phyloP scores from a whole-genome alignment of 331 rosid species.

The Dryas integrifolia region DNA sequence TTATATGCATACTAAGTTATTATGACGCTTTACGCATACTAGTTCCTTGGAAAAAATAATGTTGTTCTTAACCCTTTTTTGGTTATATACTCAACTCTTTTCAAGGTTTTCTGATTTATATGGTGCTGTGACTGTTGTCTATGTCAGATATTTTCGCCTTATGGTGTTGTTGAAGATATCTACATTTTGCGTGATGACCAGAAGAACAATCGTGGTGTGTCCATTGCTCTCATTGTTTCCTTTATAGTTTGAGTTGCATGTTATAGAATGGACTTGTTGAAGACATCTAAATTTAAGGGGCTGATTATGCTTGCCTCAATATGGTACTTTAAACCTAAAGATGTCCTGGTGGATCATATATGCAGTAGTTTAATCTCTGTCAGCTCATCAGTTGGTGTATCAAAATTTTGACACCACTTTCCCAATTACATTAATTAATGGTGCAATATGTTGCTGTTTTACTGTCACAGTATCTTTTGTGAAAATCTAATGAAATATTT shows the following conservation, averaged over 20 bases:
- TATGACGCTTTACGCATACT: background rate
- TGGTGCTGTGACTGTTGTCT: constrained; percentile 16
- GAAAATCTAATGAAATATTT: background rate
- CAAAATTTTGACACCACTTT: background rate
- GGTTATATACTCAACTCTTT: background rate
- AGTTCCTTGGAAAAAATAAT: background rate
- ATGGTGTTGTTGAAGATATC: constrained; percentile 69
- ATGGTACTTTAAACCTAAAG: background rate
- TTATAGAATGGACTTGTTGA: background rate
- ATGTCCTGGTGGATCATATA: constrained; percentile 1
- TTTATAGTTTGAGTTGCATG: constrained; percentile 2
- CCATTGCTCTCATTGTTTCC: constrained; percentile 27
- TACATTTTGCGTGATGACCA: constrained; percentile 46
- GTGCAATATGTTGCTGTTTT: background rate
- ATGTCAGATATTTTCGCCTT: constrained; percentile 76
- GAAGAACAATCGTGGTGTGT: constrained; percentile 65
- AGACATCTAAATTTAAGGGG: background rate
- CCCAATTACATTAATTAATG: background rate
- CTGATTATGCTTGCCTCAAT: background rate
- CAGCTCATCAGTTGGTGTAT: constrained; percentile 7
- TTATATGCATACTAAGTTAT: background rate
- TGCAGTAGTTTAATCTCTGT: constrained; percentile 10
- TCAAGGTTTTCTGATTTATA: background rate
- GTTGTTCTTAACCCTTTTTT: background rate
- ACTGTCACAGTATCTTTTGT: background rate